Evolutionary conservation across 2,329 filamentous ascomycete species (phyloP).

Genomic region (Sphaerulina musiva): DNA sequence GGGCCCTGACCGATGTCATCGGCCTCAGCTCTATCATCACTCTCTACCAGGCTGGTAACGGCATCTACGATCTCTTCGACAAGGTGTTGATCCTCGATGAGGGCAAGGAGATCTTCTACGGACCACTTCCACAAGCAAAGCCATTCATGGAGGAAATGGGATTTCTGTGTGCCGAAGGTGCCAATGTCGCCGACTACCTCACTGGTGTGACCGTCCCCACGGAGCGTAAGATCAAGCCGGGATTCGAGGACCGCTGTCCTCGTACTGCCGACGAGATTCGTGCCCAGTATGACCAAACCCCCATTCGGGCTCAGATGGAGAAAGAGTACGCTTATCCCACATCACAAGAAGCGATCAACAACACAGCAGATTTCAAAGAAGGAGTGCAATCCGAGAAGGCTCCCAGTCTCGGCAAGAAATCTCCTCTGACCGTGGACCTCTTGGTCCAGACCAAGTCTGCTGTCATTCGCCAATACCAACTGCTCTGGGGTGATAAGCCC

Average conservation of each 20-base stretch:
- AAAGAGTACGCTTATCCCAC: slow-evolving; percentile 54
- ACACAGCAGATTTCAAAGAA: slow-evolving; percentile 50
- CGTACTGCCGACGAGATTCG: slow-evolving; percentile 42
- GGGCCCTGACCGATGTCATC: slow-evolving; percentile 57
- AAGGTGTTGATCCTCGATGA: slow-evolving; percentile 63
- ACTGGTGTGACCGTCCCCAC: slow-evolving; percentile 58
- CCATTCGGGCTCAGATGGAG: slow-evolving; percentile 47
- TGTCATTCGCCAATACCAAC: slow-evolving; percentile 57
- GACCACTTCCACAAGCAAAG: slow-evolving; percentile 51
- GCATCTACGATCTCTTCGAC: slow-evolving; percentile 63
- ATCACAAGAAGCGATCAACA: slow-evolving; percentile 43
- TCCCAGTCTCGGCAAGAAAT: slow-evolving; percentile 48
- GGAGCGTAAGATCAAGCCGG: slow-evolving; percentile 41
- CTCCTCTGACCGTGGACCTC: slow-evolving; percentile 53
- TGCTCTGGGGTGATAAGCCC: slow-evolving; percentile 58
- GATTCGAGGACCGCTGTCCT: slow-evolving; percentile 42
- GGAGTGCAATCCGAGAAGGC: slow-evolving; percentile 51
- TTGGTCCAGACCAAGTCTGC: slow-evolving; percentile 51
- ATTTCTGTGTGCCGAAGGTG: slow-evolving; percentile 55
- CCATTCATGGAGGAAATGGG: slow-evolving; percentile 61
- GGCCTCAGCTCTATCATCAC: slow-evolving; percentile 57
- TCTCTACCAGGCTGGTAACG: slow-evolving; percentile 64
- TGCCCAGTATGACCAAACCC: slow-evolving; percentile 47
- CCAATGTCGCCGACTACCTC: slow-evolving; percentile 60
- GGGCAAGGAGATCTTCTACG: slow-evolving; percentile 61